Percentiles rank a stretch among this genome's conserved stretches.
Conservation (phyloP, 1,284 basidiomycete genomes). For the Malassezia caprae region DNA sequence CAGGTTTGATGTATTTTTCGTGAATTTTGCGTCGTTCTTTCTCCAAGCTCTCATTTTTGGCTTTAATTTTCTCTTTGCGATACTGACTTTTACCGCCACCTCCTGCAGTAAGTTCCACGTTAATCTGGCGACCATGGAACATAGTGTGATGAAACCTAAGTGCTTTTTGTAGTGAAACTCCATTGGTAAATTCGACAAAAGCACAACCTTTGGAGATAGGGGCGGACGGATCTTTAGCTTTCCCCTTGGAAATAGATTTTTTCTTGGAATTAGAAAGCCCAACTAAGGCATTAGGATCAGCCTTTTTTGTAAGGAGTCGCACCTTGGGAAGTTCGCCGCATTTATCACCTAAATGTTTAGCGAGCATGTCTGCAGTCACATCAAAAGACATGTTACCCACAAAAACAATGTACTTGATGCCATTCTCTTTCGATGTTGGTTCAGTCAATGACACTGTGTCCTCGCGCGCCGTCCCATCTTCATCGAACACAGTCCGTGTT, state of each 20-base stretch:
- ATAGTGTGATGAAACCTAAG: constrained; percentile 44
- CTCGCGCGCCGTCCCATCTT: constrained; percentile 10
- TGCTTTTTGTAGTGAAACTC: constrained; percentile 34
- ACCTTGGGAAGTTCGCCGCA: constrained; percentile 43
- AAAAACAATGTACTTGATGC: constrained; percentile 36
- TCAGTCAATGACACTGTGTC: not conserved
- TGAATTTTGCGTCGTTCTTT: constrained; percentile 39
- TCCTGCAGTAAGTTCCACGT: constrained; percentile 46
- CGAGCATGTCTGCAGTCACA: constrained; percentile 30
- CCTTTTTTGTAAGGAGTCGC: constrained; percentile 39
- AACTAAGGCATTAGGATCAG: constrained; percentile 24
- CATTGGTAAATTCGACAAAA: constrained; percentile 39
- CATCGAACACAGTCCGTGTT: constrained; percentile 1
- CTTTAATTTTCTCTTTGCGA: constrained; percentile 40
- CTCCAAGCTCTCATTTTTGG: constrained; percentile 39
- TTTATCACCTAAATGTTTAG: constrained; percentile 33
- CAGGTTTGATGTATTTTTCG: constrained; percentile 39
- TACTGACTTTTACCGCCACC: constrained; percentile 39
- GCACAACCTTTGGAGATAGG: constrained; percentile 41
- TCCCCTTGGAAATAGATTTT: constrained; percentile 46
- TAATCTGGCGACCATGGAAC: constrained; percentile 42
- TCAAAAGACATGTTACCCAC: constrained; percentile 47
- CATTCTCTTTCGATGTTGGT: not conserved
- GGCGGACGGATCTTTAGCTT: constrained; percentile 33
- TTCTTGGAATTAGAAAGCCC: constrained; percentile 37